Evolutionary conservation across 1,139 yeast genomes (phyloP), one percentile per base, ranked within the genome.

Genomic region (Diutina siamensis): DNA sequence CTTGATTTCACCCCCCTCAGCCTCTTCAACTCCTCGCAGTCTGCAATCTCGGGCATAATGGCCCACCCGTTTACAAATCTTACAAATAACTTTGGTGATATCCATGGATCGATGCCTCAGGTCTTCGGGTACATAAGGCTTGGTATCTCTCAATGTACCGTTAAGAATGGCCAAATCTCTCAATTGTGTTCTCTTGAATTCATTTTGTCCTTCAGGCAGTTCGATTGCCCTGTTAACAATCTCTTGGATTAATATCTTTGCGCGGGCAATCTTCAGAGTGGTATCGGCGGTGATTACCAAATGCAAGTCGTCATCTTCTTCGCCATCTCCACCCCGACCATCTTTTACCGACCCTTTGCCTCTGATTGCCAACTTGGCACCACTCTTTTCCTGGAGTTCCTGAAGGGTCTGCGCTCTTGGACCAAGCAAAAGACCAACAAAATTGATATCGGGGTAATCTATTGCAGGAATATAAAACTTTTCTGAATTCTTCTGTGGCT

Each of bases 291-390:
- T 84, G 48, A 92, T 81, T 44, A 89, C 65, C 55, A 95, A 92
- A 61, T 94, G 98, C 49, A 94, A 64, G 44, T 87, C 95, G 49
- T 92, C 98, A 21, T 50, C 52, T 19, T 55, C 54, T 22, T 49
- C 49, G 12, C 49, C 53, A 52, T 47, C 78, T 3, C 73, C 69
- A 49, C 72, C 73, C 59, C 82, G 83, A 40, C 97, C 97, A 57
- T 87, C 95, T 57, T 92, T 92, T 19, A 88, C 94, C 0, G 97
- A 88, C 0, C 99, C 99, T 55, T 83, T 80, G 35, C 97, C 97
- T 55, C 97, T 70, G 36, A 89, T 83, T 2, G 89, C 94, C 50
- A 89, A 80, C 50, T 74, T 75, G 20, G 97, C 95, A 1, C 95
- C 95, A 45, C 94, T 80, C 46, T 82, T 79, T 44, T 78, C 81